Evolutionary conservation across 345 rosid species (phyloP).

Genomic region (Citrus australasica): DNA sequence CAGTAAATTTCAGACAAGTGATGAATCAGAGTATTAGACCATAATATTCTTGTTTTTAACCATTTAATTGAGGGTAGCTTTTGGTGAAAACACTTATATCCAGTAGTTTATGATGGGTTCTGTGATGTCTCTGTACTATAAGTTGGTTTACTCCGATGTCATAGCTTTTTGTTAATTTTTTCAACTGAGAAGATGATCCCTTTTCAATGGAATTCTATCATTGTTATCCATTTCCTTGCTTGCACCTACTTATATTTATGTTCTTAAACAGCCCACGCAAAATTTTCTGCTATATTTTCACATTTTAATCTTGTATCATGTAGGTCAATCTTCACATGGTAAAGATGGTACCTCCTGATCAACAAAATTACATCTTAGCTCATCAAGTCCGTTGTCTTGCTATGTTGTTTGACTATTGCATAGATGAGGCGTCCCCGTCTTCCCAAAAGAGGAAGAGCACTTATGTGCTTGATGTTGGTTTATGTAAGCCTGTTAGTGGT

Average conservation of each 20-base stretch:
- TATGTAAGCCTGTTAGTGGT: slow-evolving; percentile 74
- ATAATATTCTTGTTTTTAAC: not conserved
- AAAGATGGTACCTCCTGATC: slow-evolving; percentile 56
- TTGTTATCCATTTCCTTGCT: not conserved
- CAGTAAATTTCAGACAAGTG: not conserved
- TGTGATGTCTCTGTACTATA: not conserved
- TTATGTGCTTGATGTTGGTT: slow-evolving; percentile 68
- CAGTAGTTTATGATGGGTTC: not conserved
- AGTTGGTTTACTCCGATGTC: not conserved
- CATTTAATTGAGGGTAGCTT: not conserved
- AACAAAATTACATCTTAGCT: slow-evolving; percentile 55
- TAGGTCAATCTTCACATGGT: slow-evolving; percentile 83
- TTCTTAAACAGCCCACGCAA: not conserved
- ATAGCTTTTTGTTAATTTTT: not conserved
- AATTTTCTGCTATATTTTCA: not conserved
- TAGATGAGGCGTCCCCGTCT: slow-evolving; percentile 55
- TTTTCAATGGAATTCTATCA: not conserved
- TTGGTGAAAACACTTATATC: not conserved
- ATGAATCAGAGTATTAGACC: not conserved
- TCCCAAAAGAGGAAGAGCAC: slow-evolving; percentile 49
- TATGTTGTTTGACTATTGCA: slow-evolving; percentile 73
- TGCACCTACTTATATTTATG: not conserved
- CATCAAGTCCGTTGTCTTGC: slow-evolving; percentile 81
- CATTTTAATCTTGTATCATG: slow-evolving; percentile 10
- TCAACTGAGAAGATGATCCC: not conserved